Evolutionary conservation across 2,329 filamentous ascomycete species (phyloP), one percentile per base, ranked within the genome.

Genomic region (Neofusicoccum sp.): DNA sequence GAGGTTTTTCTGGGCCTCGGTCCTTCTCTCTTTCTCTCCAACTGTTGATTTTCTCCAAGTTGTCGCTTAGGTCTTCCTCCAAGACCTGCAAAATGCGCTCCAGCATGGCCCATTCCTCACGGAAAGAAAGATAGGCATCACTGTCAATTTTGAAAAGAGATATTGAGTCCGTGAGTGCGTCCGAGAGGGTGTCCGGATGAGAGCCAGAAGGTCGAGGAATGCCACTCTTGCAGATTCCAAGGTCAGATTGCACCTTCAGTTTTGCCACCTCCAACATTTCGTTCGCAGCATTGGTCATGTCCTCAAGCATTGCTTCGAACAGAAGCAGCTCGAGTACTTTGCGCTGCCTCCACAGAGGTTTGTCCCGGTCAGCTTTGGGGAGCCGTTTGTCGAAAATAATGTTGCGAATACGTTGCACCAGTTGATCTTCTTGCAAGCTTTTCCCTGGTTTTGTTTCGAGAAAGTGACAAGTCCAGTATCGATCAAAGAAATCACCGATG

Each of bases 381-480:
- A 56, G 28, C 38, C 36, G 51, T 16, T 33, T 56, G 28, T 56
- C 51, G 28, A 43, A 43, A n/a, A 56, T 43, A 38, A 56, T 5
- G 1, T 56, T 38, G 2, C 6, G 34, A 7, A 56, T 6, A 2
- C 38, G 36, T 2, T 7, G n/a, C 28, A 12, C 36, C 7, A 56
- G 51, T 1, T 56, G 7, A 4, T 56, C 11, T 11, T 56, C 38
- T 6, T 7, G 20, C 26, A 24, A 8, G 5, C 7, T 16, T n/a
- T 48, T 30, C 6, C 26, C 36, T 4, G 53, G 53, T 2, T 44
- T 20, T n/a, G 31, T 6, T 9, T 36, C 61, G 16, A 71, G 59
- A 30, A 69, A 58, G 49, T 71, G 65, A 33, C 70, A 72, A 1
- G 71, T 74, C 71, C 71, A 73, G 34, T 68, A 72, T 0, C 71